phyloP scores from a whole-genome alignment of 2,329 filamentous ascomycete genomes.

The Rhexocercosporidium sp. region DNA sequence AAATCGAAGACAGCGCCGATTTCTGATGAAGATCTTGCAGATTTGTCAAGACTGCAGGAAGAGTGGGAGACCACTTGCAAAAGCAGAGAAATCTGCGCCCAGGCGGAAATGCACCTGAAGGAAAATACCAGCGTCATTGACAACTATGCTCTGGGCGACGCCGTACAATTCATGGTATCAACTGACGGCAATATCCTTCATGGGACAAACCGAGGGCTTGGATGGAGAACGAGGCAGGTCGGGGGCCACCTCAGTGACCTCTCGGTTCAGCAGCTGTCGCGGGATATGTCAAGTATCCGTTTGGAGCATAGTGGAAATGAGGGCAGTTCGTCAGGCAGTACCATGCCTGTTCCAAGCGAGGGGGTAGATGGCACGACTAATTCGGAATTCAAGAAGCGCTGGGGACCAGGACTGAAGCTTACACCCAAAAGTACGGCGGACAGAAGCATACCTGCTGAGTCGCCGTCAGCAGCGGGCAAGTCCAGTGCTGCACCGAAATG shows the following conservation, averaged over 20 bases:
- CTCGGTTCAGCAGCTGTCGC: slow-evolving; percentile 42
- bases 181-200: slow-evolving; percentile 43
- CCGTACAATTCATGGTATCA: slow-evolving; percentile 47
- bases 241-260: slow-evolving; percentile 42
- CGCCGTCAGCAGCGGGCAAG: not conserved
- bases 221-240: slow-evolving; percentile 44
- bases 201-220: slow-evolving; percentile 42
- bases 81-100: slow-evolving; percentile 43
- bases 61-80: slow-evolving; percentile 46
- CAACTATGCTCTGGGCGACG: slow-evolving; percentile 44
- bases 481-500: not conserved
- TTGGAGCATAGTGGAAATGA: slow-evolving; percentile 28
- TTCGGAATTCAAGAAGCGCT: slow-evolving; percentile 38
- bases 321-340: slow-evolving; percentile 21
- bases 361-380: slow-evolving; percentile 18
- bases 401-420: slow-evolving; percentile 32
- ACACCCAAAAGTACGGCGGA: slow-evolving; percentile 1
- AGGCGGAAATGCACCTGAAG: slow-evolving; percentile 39
- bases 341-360: slow-evolving; percentile 11
- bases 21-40: slow-evolving; percentile 41
- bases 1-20: slow-evolving; percentile 40
- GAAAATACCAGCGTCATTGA: slow-evolving; percentile 44
- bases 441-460: slow-evolving; percentile 7
- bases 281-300: slow-evolving; percentile 39
- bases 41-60: slow-evolving; percentile 44